Conservation (phyloP, 768 basidiomycete genomes). For the Russula sp. region DNA sequence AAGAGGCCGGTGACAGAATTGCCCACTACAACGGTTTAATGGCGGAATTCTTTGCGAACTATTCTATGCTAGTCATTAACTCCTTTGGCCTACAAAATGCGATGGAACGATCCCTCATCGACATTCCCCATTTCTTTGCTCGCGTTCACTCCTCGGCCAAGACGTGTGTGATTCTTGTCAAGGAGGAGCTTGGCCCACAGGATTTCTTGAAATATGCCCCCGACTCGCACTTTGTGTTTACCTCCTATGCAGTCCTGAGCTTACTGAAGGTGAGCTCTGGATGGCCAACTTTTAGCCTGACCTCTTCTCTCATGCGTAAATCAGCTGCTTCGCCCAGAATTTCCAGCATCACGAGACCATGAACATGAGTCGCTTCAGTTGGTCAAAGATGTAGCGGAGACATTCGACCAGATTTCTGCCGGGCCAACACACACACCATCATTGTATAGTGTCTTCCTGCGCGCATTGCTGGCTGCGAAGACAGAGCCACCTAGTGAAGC, state of each 20-base stretch:
- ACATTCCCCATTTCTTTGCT: conserved; percentile 80
- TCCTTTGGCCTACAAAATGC: conserved; percentile 97
- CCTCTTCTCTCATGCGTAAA: background rate
- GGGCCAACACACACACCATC: conserved; percentile 84
- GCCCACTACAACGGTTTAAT: conserved; percentile 44
- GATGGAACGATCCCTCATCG: conserved; percentile 64
- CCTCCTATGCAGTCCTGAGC: conserved; percentile 88
- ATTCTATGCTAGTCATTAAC: conserved; percentile 82
- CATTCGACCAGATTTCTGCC: conserved; percentile 69
- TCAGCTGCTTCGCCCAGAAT: conserved; percentile 78
- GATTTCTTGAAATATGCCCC: conserved; percentile 79
- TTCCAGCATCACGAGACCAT: conserved; percentile 65
- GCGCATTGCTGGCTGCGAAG: conserved; percentile 60
- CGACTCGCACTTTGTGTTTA: conserved; percentile 87
- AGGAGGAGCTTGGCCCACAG: conserved; percentile 69
- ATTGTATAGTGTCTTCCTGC: conserved; percentile 78
- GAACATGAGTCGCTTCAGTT: conserved; percentile 64
- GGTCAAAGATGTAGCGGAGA: conserved; percentile 74
- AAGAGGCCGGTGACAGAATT: conserved; percentile 10
- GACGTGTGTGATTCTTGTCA: conserved; percentile 60
- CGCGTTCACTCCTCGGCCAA: conserved; percentile 69
- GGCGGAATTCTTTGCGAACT: conserved; percentile 74
- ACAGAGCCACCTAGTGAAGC: conserved; percentile 25
- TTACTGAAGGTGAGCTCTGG: conserved; percentile 68
- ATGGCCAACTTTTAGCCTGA: background rate